A percentile compares a stretch with the other conserved stretches of the same genome.
These are phyloP conservation scores for Hypholoma sublateritium DNA, from an alignment of 768 basidiomycete species.

Conservation along the genomic window DNA sequence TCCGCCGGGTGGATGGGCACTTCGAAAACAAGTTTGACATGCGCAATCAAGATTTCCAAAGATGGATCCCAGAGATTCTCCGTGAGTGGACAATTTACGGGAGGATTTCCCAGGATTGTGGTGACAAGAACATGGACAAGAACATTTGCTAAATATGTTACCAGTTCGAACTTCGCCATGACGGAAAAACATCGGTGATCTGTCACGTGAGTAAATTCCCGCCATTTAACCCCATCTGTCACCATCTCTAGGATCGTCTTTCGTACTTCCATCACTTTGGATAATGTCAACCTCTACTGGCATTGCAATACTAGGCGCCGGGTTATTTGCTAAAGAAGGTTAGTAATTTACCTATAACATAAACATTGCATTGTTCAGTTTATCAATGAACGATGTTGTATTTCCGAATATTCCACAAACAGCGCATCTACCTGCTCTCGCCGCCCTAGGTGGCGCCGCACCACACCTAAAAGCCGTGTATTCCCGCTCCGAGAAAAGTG, in stretches of 20 bases:
- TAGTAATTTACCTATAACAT: conserved; percentile 25
- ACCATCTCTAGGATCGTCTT: conserved; percentile 1
- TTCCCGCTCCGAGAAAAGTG: conserved; percentile 70
- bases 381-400: conserved; percentile 3
- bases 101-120: conserved; percentile 18
- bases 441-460: conserved; percentile 44
- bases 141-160: conserved; percentile 14
- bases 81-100: conserved; percentile 21
- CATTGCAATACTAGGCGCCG: conserved; percentile 79
- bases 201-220: conserved; percentile 15
- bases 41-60: conserved; percentile 22
- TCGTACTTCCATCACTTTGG: conserved; percentile 5
- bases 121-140: neutral
- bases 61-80: conserved; percentile 28
- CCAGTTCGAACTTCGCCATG: conserved; percentile 4
- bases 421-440: conserved; percentile 83
- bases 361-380: neutral
- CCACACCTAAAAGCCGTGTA: conserved; percentile 67
- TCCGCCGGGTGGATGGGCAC: conserved; percentile 37
- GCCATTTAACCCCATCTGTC: conserved; percentile 16
- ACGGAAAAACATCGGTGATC: conserved; percentile 28
- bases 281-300: conserved; percentile 45
- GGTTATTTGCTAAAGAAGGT: conserved; percentile 79
- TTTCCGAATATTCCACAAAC: conserved; percentile 23
- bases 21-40: conserved; percentile 25